Evolutionary conservation across 31 red algal genomes (phyloP), one percentile per base, ranked within the genome.

Genomic region (Endocladia muricata): DNA sequence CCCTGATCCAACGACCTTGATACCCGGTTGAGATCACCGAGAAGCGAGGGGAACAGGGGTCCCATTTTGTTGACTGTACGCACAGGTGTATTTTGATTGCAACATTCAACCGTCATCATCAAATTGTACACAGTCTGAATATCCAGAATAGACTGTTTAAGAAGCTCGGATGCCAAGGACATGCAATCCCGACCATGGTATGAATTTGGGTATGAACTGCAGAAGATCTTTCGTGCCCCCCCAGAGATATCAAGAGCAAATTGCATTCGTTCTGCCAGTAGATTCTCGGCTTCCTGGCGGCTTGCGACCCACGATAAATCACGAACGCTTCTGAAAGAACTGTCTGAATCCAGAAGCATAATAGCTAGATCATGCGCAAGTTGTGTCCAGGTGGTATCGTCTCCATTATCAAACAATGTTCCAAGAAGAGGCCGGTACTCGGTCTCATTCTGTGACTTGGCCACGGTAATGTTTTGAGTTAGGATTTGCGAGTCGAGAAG

Each of bases 321-420:
- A n/a, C 52, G 39, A 13, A 72, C 30, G 9, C 52, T 61, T 42
- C 37, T 44, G 19, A 36, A 23, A 26, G 31, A 19, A 1, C 65
- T 15, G 22, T 79, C 62, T 8, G 84, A 73, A 40, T 79, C 84
- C 7, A 79, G 66, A 2, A 89, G 76, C 54, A 70, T 79, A 35
- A 73, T 62, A 19, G 85, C 85, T 58, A 81, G 23, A 51, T 89
- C 85, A 47, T 80, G 70, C 11, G 85, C 85, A 21, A 89, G 56
- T 43, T 79, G 77, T 11, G 85, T 89, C 85, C 85, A 89, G 22
- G 85, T 65, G 77, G 66, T 80, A 62, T 89, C 85, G 59, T 89
- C 77, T 25, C 85, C 85, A 13, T 89, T 43, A 23, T 80, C 60
- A 43, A 81, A 89, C 44, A 81, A 76, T 39, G 67, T 72, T 35